Conservation (phyloP, 805 yeast genomes). For the Metschnikowia aberdeeniae region DNA sequence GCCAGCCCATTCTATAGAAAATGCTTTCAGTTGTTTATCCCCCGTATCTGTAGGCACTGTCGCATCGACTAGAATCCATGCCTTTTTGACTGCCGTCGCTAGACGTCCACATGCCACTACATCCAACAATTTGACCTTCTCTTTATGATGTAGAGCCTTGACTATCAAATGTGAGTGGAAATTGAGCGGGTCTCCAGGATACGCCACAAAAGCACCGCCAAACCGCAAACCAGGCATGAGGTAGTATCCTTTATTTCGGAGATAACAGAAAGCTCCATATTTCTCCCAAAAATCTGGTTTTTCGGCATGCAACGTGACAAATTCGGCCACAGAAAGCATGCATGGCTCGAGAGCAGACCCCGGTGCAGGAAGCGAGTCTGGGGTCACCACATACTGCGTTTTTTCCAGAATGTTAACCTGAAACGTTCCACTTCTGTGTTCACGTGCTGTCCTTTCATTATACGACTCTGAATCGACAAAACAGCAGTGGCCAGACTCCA, state of each 20-base stretch:
- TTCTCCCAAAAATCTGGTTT: constrained; percentile 7
- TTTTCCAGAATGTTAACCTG: constrained; percentile 4
- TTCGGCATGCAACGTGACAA: constrained; percentile 1
- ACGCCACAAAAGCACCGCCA: constrained; percentile 85
- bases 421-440: background rate
- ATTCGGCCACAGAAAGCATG: background rate
- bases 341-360: background rate
- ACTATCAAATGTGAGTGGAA: constrained; percentile 86
- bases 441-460: constrained; percentile 17
- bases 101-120: constrained; percentile 83
- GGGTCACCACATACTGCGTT: constrained; percentile 11
- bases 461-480: constrained; percentile 39
- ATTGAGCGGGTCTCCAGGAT: constrained; percentile 91
- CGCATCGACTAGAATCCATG: constrained; percentile 57
- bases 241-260: constrained; percentile 46
- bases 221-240: constrained; percentile 84
- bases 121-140: constrained; percentile 46
- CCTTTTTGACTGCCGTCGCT: constrained; percentile 88
- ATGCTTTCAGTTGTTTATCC: constrained; percentile 35
- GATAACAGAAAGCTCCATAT: constrained; percentile 29
- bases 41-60: constrained; percentile 13
- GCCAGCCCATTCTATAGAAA: constrained; percentile 94
- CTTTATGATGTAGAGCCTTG: constrained; percentile 37
- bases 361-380: constrained; percentile 5
- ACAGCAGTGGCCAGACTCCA: constrained; percentile 38